Conservation (phyloP, 371 early-diverging fungal genomes). For the Smittium mucronatum region DNA sequence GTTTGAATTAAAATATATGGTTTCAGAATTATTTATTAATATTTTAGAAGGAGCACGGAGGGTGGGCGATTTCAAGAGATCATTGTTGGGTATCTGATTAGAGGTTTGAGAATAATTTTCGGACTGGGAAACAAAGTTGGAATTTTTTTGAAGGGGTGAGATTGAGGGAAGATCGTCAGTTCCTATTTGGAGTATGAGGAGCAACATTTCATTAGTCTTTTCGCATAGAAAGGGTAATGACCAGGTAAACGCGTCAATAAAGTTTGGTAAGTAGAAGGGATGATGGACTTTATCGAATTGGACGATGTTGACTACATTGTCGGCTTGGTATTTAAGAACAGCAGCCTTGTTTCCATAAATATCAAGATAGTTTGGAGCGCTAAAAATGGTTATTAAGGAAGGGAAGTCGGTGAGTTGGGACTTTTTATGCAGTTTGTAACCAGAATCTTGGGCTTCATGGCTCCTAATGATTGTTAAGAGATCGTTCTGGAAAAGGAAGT, state of each 20-base stretch:
- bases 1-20: too few relatives aligned
- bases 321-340: slow-evolving; percentile 87
- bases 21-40: too few relatives aligned
- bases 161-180: slow-evolving; percentile 27
- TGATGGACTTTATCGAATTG: slow-evolving; percentile 78
- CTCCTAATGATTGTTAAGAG: slow-evolving; percentile 88
- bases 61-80: too few relatives aligned
- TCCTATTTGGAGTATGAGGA: slow-evolving; percentile 72
- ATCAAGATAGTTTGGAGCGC: slow-evolving; percentile 96
- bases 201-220: slow-evolving; percentile 90
- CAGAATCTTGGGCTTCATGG: slow-evolving; percentile 96
- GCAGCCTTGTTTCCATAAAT: slow-evolving; percentile 97
- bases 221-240: slow-evolving; percentile 96
- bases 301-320: slow-evolving; percentile 91
- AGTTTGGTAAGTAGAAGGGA: slow-evolving; percentile 92
- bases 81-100: too few relatives aligned
- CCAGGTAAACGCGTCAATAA: slow-evolving; percentile 85
- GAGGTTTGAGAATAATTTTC: too few relatives aligned
- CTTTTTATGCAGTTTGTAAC: slow-evolving; percentile 86
- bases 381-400: slow-evolving; percentile 91
- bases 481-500: slow-evolving; percentile 86
- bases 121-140: too few relatives aligned
- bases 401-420: slow-evolving; percentile 86
- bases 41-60: too few relatives aligned
- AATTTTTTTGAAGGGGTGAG: too few relatives aligned